Conservation (phyloP, 1,284 basidiomycete species). For the Phylloboletellus chloephorus region DNA sequence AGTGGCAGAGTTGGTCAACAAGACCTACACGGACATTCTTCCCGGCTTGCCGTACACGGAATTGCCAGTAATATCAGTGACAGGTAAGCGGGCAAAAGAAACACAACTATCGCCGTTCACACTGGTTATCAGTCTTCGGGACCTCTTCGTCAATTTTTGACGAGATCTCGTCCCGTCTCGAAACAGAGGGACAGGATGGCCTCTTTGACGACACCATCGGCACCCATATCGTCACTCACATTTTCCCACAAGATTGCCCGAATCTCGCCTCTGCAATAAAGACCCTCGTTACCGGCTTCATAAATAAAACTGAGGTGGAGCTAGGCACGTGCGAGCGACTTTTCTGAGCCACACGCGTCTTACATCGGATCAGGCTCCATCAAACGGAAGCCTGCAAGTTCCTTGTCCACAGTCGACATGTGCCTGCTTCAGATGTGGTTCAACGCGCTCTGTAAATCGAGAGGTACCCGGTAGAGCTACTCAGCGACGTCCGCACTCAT, state of each 20-base stretch:
- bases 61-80: constrained; percentile 50
- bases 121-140: constrained; percentile 26
- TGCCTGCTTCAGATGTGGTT: constrained; percentile 56
- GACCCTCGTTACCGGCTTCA: constrained; percentile 49
- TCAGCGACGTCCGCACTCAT: constrained; percentile 10
- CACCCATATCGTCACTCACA: constrained; percentile 38
- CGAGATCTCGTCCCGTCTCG: constrained; percentile 38
- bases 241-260: constrained; percentile 54
- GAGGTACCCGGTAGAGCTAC: constrained; percentile 28
- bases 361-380: constrained; percentile 15
- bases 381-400: constrained; percentile 43
- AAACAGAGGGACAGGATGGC: constrained; percentile 22
- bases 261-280: constrained; percentile 54
- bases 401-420: constrained; percentile 59
- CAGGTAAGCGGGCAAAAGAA: constrained; percentile 36
- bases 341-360: constrained; percentile 12
- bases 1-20: constrained; percentile 38
- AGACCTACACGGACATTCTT: constrained; percentile 37
- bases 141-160: constrained; percentile 38
- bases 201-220: constrained; percentile 27
- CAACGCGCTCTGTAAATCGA: constrained; percentile 33
- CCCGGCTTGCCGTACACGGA: constrained; percentile 49
- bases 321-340: constrained; percentile 25
- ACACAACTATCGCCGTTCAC: constrained; percentile 11
- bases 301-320: constrained; percentile 33